Evolutionary conservation across 306 rosid species (phyloP).

Genomic region (Cicer judaicum): DNA sequence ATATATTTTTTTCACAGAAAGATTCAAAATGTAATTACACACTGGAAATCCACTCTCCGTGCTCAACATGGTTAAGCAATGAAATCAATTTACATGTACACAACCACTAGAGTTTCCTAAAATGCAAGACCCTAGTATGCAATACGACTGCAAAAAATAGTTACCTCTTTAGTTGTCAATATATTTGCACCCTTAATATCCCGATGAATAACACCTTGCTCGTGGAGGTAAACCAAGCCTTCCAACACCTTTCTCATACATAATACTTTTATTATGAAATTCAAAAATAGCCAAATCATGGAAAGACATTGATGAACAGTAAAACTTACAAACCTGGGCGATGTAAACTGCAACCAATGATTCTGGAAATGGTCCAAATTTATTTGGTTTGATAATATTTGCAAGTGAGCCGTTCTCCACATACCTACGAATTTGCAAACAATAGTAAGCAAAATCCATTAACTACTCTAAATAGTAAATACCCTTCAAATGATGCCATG

Average conservation of each 20-base stretch:
- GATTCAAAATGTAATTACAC: conserved; percentile 32
- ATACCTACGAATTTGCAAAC: conserved; percentile 59
- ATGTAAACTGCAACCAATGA: conserved; percentile 95
- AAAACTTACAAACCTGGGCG: conserved; percentile 74
- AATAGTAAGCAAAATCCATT: conserved; percentile 34
- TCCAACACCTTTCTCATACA: conserved; percentile 82
- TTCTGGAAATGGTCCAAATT: conserved; percentile 99
- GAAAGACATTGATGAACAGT: conserved; percentile 30
- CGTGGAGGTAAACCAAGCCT: conserved; percentile 98
- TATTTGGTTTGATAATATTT: conserved; percentile 97
- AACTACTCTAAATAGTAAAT: conserved; percentile 28
- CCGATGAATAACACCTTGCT: conserved; percentile 98
- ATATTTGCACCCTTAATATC: conserved; percentile 99
- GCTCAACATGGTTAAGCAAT: conserved; percentile 33
- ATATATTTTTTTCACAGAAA: neutral
- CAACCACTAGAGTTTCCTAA: conserved; percentile 31
- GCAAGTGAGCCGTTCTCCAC: conserved; percentile 99
- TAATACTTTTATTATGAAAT: conserved; percentile 36
- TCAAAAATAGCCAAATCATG: conserved; percentile 18
- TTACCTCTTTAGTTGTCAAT: conserved; percentile 96
- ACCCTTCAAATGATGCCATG: conserved; percentile 14
- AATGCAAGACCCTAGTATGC: conserved; percentile 35
- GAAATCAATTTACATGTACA: conserved; percentile 16
- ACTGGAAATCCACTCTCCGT: conserved; percentile 13
- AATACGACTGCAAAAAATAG: conserved; percentile 21